Evolutionary conservation across 2,329 filamentous ascomycete species (phyloP).

Genomic region (Sporothrix mexicana): DNA sequence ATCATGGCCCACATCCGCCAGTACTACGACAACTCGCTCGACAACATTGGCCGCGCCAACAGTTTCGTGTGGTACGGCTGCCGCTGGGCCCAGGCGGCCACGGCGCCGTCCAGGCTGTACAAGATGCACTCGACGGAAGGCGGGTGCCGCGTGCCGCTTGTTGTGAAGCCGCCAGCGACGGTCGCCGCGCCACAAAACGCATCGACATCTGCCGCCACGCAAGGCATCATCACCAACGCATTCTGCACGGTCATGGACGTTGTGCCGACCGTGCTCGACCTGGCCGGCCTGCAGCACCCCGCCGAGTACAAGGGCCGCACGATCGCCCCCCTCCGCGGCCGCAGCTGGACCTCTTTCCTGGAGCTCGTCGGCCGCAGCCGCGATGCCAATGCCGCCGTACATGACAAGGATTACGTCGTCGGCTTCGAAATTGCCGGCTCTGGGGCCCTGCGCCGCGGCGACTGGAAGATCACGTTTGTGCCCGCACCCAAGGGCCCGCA

Average conservation of each 20-base stretch:
- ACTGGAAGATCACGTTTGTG: conserved; percentile 53
- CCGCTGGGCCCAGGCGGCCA: conserved; percentile 48
- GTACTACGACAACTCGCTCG: conserved; percentile 62
- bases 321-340: conserved; percentile 44
- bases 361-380: no score
- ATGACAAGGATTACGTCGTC: conserved; percentile 47
- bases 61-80: conserved; percentile 65
- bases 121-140: conserved; percentile 53
- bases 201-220: no score
- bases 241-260: conserved; percentile 55
- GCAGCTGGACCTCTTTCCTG: conserved; percentile 38
- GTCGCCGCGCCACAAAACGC: no score
- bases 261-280: conserved; percentile 55
- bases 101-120: conserved; percentile 41
- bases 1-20: conserved; percentile 44
- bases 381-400: conserved; percentile 37
- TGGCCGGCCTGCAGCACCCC: conserved; percentile 54
- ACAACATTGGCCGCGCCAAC: conserved; percentile 62
- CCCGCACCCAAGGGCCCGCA: conserved; percentile 54
- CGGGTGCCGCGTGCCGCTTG: conserved; percentile 56
- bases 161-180: conserved; percentile 48
- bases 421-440: conserved; percentile 48
- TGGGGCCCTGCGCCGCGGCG: conserved; percentile 45
- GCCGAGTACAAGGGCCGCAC: conserved; percentile 53
- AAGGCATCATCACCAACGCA: conserved; percentile 40